phyloP scores from a whole-genome alignment of 345 rosid genomes.

The Turnera subulata region DNA sequence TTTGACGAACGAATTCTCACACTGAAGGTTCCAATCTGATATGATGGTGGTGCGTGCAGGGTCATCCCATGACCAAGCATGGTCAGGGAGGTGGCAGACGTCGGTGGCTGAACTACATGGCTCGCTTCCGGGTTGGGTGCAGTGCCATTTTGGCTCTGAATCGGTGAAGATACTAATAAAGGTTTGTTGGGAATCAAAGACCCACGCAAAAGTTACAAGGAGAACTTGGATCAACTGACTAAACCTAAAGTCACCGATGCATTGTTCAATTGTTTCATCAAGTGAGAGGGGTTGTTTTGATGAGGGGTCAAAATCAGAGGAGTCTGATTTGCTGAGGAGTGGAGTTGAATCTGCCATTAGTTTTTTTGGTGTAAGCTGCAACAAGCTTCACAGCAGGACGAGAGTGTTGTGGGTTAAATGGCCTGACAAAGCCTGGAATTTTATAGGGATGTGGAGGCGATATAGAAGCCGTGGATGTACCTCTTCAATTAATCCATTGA shows the following conservation, averaged over 20 bases:
- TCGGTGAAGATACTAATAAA: conserved; percentile 23
- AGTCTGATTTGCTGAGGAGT: no score
- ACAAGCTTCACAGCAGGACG: no score
- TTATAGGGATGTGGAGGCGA: no score
- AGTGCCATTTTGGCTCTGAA: conserved; percentile 22
- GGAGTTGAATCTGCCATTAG: no score
- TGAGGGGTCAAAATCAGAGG: background rate
- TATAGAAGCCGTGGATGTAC: no score
- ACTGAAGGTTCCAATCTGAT: conserved; percentile 19
- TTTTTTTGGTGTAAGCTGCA: no score
- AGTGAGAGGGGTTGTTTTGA: conserved; percentile 1
- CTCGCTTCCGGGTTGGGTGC: background rate
- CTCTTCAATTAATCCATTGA: no score
- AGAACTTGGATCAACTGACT: conserved; percentile 11
- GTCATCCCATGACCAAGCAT: conserved; percentile 12
- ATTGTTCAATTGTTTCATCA: conserved; percentile 8
- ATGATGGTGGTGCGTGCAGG: conserved; percentile 1
- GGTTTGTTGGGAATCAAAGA: conserved; percentile 24
- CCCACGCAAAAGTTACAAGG: conserved; percentile 11
- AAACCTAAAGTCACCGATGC: background rate
- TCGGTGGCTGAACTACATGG: background rate
- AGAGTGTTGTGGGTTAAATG: no score
- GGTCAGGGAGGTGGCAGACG: conserved; percentile 1
- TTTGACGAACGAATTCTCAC: conserved; percentile 14
- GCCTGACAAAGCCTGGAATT: no score